Evolutionary conservation across 805 yeast genomes (phyloP).

Genomic region (Teunomyces panamensis): DNA sequence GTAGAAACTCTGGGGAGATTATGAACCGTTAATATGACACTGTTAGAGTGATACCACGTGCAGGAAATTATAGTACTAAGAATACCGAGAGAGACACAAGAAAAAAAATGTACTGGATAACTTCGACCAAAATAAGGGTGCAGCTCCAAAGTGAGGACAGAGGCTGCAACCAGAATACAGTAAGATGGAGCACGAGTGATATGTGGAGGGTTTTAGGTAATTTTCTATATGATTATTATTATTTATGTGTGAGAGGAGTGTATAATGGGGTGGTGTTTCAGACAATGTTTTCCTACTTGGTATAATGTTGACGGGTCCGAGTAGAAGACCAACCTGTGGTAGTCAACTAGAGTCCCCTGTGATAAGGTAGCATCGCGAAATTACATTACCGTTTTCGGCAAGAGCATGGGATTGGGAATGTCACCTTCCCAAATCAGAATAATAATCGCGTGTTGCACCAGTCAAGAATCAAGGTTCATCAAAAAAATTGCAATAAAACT

Average conservation of each 20-base stretch:
- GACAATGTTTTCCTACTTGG: neutral
- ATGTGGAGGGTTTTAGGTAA: too few relatives aligned
- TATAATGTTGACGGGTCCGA: neutral
- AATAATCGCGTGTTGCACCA: neutral
- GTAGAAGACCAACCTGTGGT: neutral
- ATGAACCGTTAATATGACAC: too few relatives aligned
- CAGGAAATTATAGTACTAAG: neutral
- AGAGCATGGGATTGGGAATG: neutral
- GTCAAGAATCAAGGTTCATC: neutral
- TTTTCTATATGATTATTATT: too few relatives aligned
- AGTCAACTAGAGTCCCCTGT: neutral
- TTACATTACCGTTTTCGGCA: neutral
- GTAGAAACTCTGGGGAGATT: too few relatives aligned
- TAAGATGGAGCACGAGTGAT: too few relatives aligned
- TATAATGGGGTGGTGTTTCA: too few relatives aligned
- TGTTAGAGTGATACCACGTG: neutral
- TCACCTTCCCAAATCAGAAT: slow-evolving; percentile 1
- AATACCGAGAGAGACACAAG: too few relatives aligned
- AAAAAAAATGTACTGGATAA: too few relatives aligned
- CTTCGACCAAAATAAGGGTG: too few relatives aligned
- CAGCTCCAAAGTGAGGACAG: too few relatives aligned
- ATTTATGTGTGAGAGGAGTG: too few relatives aligned
- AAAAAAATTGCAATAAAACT: neutral
- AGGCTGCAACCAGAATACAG: too few relatives aligned
- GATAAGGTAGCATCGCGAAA: neutral